Base-by-base conservation (phyloP, 1,284 basidiomycete genomes). In the Ceratobasidium sp. region DNA sequence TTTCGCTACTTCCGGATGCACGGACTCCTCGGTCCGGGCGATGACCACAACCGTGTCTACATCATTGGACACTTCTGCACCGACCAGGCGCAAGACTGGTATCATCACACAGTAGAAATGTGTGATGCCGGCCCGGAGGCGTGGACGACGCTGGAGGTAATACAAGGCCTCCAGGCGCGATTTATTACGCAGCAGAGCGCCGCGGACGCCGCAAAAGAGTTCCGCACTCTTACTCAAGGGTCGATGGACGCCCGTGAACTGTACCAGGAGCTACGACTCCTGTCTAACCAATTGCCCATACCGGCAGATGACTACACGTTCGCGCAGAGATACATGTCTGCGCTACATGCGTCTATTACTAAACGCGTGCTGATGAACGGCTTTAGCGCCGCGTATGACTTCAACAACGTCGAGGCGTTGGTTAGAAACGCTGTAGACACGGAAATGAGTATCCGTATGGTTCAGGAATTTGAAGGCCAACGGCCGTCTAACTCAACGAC, bases 111-210 rank as follows among this genome's bases (percentile, higher is more conserved):
- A 6, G 45, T 64, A 4, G 45, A 64, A 15, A 22, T n/a, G 9
- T 31, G 62, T 31, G 19, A 41, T n/a, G 27, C 29, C n/a, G 45
- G 62, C n/a, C 62, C 45, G 11, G 62, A 48, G 15, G 22, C 11
- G 7, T 64, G 45, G 62, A 48, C 15, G 27, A 64, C 62, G 3
- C 27, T 64, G 9, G 45, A 64, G 22, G 62, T 64, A n/a, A 50
- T 64, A 19, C 62, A 48, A 14, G 45, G 45, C 2, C n/a, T 63
- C 17, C 60, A 63, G 24, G 6, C 14, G 5, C n/a, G 60, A 24
- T 63, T 63, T 17, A 22, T 62, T 14, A 62, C 59, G 22, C 15
- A 31, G 4, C 19, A 19, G 7, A 56, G 53, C n/a, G 9, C 53
- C 17, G 33, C 53, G 15, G n/a, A 29, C 5, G 53, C 53, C 15